Evolutionary conservation across 2,329 filamentous ascomycete genomes (phyloP).

Genomic region (Exophiala mesophila): DNA sequence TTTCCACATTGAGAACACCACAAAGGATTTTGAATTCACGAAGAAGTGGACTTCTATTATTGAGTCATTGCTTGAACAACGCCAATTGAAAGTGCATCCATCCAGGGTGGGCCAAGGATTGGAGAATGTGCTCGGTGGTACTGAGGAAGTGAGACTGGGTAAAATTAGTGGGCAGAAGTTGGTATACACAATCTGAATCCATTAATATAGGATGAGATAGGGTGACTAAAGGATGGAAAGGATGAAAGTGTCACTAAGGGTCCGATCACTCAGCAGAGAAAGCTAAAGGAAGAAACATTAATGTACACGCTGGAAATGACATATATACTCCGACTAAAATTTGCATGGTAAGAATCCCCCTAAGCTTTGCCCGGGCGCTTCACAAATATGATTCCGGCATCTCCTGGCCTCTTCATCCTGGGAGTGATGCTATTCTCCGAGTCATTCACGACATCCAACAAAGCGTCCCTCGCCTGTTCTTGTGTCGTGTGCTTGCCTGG

Average conservation of each 20-base stretch:
- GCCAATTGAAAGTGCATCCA: conserved; percentile 42
- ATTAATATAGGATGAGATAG: too few relatives aligned
- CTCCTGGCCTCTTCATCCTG: conserved; percentile 12
- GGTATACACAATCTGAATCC: conserved; percentile 41
- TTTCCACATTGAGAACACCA: conserved; percentile 9
- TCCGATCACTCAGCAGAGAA: too few relatives aligned
- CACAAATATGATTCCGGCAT: conserved; percentile 17
- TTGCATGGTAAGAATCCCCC: too few relatives aligned
- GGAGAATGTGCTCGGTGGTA: conserved; percentile 40
- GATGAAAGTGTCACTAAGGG: too few relatives aligned
- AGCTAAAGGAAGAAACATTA: too few relatives aligned
- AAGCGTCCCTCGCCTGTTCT: conserved; percentile 10
- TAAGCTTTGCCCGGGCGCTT: too few relatives aligned
- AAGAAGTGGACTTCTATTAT: conserved; percentile 38
- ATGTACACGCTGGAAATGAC: too few relatives aligned
- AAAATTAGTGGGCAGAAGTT: conserved; percentile 47
- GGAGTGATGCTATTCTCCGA: conserved; percentile 8
- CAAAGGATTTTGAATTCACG: conserved; percentile 39
- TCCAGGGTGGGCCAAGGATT: conserved; percentile 39
- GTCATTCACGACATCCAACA: conserved; percentile 15
- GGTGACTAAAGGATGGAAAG: too few relatives aligned
- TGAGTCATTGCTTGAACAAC: conserved; percentile 37
- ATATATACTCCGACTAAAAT: too few relatives aligned
- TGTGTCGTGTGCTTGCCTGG: conserved; percentile 10
- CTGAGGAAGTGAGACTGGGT: conserved; percentile 40